phyloP scores from a whole-genome alignment of 1,284 basidiomycete genomes.

The Anthracocystis panici-leucophaei region DNA sequence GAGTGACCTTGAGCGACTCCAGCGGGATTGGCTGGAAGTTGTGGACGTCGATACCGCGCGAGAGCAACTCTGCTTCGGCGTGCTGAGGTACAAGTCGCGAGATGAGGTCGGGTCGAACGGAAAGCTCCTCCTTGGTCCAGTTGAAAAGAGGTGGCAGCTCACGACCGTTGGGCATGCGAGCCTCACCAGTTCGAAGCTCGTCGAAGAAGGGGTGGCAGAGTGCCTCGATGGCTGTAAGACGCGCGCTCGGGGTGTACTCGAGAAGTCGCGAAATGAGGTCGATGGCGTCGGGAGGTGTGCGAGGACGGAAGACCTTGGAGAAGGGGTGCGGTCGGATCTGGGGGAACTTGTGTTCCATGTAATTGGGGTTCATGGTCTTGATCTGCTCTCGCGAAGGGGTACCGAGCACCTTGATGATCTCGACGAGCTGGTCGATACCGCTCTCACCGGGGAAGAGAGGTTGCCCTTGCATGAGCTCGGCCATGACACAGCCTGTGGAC shows the following conservation, averaged over 20 bases:
- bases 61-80: conserved; percentile 87
- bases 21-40: conserved; percentile 75
- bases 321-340: conserved; percentile 87
- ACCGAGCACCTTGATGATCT: conserved; percentile 99
- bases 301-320: conserved; percentile 92
- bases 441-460: conserved; percentile 99
- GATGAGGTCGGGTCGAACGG: conserved; percentile 93
- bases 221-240: conserved; percentile 90
- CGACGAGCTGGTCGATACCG: conserved; percentile 98
- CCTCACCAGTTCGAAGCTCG: conserved; percentile 83
- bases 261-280: conserved; percentile 93
- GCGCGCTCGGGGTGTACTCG: conserved; percentile 94
- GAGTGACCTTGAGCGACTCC: conserved; percentile 67
- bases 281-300: conserved; percentile 95
- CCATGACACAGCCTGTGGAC: conserved; percentile 99
- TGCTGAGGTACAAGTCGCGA: conserved; percentile 88
- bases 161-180: conserved; percentile 95
- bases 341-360: conserved; percentile 99
- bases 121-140: conserved; percentile 96
- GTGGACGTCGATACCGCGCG: conserved; percentile 87
- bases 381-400: conserved; percentile 99
- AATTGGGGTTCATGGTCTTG: conserved; percentile 99
- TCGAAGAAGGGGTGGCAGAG: conserved; percentile 91
- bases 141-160: conserved; percentile 94
- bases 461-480: conserved; percentile 98